Conservation (phyloP, 345 rosid genomes). For the Raphanus sativus region DNA sequence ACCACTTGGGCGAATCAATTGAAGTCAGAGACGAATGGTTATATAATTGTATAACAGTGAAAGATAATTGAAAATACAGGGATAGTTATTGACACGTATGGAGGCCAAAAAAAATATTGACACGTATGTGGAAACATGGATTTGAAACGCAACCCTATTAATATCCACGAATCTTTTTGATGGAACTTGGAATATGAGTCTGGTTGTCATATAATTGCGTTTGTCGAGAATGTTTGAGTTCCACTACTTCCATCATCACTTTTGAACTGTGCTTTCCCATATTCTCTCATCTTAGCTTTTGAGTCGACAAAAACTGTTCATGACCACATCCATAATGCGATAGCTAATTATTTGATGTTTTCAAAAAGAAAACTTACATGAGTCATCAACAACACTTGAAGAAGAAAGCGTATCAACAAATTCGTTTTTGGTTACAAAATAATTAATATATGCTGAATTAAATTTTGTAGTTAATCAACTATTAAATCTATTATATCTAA, state of each 20-base stretch:
- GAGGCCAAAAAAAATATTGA: neutral
- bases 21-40: constrained; percentile 4
- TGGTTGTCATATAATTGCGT: neutral
- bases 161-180: constrained; percentile 18
- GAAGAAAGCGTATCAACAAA: neutral
- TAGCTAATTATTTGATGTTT: neutral
- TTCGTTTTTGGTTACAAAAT: neutral
- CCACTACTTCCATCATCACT: neutral
- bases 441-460: neutral
- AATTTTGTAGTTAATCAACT: neutral
- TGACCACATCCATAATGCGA: neutral
- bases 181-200: constrained; percentile 25
- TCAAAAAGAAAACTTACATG: neutral
- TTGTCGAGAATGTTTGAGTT: constrained; percentile 21
- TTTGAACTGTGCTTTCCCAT: neutral
- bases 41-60: neutral
- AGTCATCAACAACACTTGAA: neutral
- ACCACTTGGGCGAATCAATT: constrained; percentile 15
- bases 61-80: neutral
- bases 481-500: neutral
- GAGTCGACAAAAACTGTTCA: constrained; percentile 18
- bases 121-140: constrained; percentile 19
- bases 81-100: constrained; percentile 19
- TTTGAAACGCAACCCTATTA: constrained; percentile 16
- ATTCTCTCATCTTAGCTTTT: constrained; percentile 23